Evolutionary conservation across 106 monocot species (phyloP).

Genomic region (Xerophyta viscosa): DNA sequence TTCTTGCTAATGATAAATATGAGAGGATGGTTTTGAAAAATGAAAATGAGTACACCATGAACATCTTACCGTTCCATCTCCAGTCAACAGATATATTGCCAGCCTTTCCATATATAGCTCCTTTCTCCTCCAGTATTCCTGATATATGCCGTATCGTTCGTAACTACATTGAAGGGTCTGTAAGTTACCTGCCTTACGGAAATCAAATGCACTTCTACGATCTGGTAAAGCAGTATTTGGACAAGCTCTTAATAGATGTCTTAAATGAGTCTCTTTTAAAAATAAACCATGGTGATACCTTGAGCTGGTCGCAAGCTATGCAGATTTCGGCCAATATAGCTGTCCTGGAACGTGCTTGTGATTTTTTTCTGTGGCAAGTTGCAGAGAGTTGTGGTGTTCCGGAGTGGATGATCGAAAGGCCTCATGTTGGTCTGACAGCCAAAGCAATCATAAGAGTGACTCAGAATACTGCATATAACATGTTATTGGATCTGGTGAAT

Average conservation of each 20-base stretch:
- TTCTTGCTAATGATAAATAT: slow-evolving; percentile 7
- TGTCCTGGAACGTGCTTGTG: slow-evolving; percentile 11
- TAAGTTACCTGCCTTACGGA: slow-evolving; percentile 5
- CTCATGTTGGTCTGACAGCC: slow-evolving; percentile 13
- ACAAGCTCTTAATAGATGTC: slow-evolving; percentile 15
- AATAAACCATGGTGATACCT: slow-evolving; percentile 1
- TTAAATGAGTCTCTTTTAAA: slow-evolving; percentile 13
- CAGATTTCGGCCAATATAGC: slow-evolving; percentile 11
- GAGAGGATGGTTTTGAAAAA: slow-evolving; percentile 8
- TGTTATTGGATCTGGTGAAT: slow-evolving; percentile 1
- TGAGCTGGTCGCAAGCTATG: slow-evolving; percentile 7
- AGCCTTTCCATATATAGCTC: slow-evolving; percentile 15
- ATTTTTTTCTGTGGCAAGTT: slow-evolving; percentile 6
- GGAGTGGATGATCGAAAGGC: slow-evolving; percentile 3
- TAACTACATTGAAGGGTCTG: slow-evolving; percentile 11
- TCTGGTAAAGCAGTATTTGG: slow-evolving; percentile 10
- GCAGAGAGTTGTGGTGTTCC: slow-evolving; percentile 13
- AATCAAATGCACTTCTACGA: slow-evolving; percentile 2
- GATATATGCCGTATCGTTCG: slow-evolving; percentile 11
- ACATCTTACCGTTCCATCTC: slow-evolving; percentile 9
- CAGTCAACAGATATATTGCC: slow-evolving; percentile 13
- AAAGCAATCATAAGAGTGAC: slow-evolving; percentile 1
- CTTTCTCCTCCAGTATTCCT: slow-evolving; percentile 13
- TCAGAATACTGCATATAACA: slow-evolving; percentile 3
- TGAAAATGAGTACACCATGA: slow-evolving; percentile 9